Evolutionary conservation across 441 rosid species (phyloP), one percentile per base, ranked within the genome.

Genomic region (Pelargonium myrrhifolium): DNA sequence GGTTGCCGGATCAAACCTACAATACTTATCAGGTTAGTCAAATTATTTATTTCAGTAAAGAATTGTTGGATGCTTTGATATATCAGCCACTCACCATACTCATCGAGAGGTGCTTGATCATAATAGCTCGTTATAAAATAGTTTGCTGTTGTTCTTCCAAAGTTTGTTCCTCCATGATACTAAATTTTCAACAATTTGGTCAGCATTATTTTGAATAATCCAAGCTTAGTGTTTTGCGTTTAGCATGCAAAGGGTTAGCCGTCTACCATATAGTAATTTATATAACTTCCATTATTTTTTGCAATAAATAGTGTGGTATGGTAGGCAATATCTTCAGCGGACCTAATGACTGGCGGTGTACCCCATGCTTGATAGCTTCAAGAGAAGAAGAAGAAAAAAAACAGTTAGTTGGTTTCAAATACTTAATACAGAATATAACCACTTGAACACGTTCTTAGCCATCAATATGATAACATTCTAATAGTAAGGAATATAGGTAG

Each of bases 151-250:
- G 90, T 88, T 78, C 97, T 84, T 62, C 95, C 99, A 21, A 93
- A 89, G 80, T 90, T 90, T 3, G 98, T 87, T 65, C 95, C 96
- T 14, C 98, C 98, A 45, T 93, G 98, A 69, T 85, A 93, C 98
- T 93, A 64, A 2, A 61, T 24, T 2, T 15, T 6, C 35, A 62
- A 39, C 26, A 55, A 18, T 6, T 55, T 18, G 60, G 24, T 55
- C 7, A 55, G 26, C 60, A 9, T 55, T 55, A 55, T 20, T 17
- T 55, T 55, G 60, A 55, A 5, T 53, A 53, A 17, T 18, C 6
- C 18, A 53, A 53, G 59, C 59, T 53, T 53, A 53, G 21, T 18
- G 9, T 53, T 17, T 18, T 45, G 3, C 15, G 12, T 6, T 53
- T 6, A 14, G 21, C 2, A 20, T 55, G 21, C 39, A 35, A 35